A percentile compares a stretch with the other conserved stretches of the same genome.
Conservation (phyloP, 495 filamentous ascomycete species). For the Talaromyces ruber region DNA sequence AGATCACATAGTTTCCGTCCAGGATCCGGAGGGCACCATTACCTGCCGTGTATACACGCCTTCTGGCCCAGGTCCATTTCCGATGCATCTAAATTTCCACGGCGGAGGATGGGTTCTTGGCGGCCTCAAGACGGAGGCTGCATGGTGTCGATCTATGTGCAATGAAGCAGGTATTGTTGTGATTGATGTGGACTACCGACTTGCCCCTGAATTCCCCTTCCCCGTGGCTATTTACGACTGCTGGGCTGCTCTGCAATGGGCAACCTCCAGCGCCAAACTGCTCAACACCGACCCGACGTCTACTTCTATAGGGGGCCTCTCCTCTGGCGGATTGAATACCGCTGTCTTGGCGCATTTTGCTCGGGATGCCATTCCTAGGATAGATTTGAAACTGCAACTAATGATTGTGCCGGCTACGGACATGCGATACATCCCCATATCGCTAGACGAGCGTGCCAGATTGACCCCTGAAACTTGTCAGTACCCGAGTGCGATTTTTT, state of each 20-base stretch:
- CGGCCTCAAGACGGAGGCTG: slow-evolving; percentile 26
- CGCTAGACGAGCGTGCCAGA: not conserved
- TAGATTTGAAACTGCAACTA: slow-evolving; percentile 19
- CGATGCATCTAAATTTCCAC: slow-evolving; percentile 37
- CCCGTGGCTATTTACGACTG: slow-evolving; percentile 25
- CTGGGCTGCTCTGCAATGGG: slow-evolving; percentile 35
- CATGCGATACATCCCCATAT: slow-evolving; percentile 14
- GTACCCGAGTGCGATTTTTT: slow-evolving; percentile 15
- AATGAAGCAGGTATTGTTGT: slow-evolving; percentile 30
- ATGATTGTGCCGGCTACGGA: slow-evolving; percentile 18
- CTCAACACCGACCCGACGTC: slow-evolving; percentile 43
- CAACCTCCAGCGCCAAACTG: slow-evolving; percentile 21
- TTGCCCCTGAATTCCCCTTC: slow-evolving; percentile 26
- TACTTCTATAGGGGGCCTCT: slow-evolving; percentile 39
- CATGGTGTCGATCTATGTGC: slow-evolving; percentile 33
- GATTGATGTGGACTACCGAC: slow-evolving; percentile 31
- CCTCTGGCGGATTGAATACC: slow-evolving; percentile 33
- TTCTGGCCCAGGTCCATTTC: slow-evolving; percentile 28
- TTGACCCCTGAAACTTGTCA: slow-evolving; percentile 9
- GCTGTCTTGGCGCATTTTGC: slow-evolving; percentile 37
- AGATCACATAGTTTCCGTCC: slow-evolving; percentile 22
- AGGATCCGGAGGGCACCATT: slow-evolving; percentile 22
- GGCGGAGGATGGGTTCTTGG: slow-evolving; percentile 40
- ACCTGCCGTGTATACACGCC: slow-evolving; percentile 28
- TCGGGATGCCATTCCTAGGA: slow-evolving; percentile 22